Evolutionary conservation across 192 early-diverging fungal genomes (phyloP).

Genomic region (Mortierella hygrophila): DNA sequence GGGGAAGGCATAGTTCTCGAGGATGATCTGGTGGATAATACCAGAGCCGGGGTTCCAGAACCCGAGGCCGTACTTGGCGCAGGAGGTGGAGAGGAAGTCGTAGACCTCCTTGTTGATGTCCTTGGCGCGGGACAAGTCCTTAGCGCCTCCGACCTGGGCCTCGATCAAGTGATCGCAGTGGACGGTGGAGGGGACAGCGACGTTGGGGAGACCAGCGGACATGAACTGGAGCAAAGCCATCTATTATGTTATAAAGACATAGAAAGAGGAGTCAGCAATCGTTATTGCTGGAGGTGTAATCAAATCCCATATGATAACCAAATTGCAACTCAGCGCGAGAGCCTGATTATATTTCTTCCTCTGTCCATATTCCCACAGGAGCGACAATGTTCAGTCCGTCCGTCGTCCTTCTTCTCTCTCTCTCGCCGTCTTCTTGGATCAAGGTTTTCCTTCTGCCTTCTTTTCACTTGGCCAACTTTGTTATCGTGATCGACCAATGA

Average conservation of each 20-base stretch:
- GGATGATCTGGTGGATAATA: conserved; percentile 93
- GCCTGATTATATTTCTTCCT: background rate
- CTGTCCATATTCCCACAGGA: background rate
- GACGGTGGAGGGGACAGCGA: conserved; percentile 92
- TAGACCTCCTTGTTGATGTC: conserved; percentile 96
- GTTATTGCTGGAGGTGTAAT: background rate
- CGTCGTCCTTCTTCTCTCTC: background rate
- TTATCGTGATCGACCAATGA: background rate
- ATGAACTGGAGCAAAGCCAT: conserved; percentile 99
- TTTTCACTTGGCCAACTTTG: background rate
- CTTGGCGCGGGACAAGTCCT: conserved; percentile 87
- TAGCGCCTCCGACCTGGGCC: conserved; percentile 85
- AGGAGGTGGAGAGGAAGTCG: conserved; percentile 86
- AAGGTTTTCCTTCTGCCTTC: background rate
- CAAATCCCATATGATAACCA: conserved; percentile 13
- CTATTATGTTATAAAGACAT: conserved; percentile 24
- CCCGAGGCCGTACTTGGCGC: conserved; percentile 93
- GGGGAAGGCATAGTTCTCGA: conserved; percentile 97
- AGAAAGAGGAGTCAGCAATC: background rate
- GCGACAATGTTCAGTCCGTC: background rate
- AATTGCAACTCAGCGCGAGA: background rate
- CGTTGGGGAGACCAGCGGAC: conserved; percentile 88
- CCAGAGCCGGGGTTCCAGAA: conserved; percentile 98
- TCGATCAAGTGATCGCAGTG: conserved; percentile 99
- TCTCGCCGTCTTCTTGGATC: background rate